Conservation (phyloP, 1,284 basidiomycete species). For the Cystobasidium pallidum region DNA sequence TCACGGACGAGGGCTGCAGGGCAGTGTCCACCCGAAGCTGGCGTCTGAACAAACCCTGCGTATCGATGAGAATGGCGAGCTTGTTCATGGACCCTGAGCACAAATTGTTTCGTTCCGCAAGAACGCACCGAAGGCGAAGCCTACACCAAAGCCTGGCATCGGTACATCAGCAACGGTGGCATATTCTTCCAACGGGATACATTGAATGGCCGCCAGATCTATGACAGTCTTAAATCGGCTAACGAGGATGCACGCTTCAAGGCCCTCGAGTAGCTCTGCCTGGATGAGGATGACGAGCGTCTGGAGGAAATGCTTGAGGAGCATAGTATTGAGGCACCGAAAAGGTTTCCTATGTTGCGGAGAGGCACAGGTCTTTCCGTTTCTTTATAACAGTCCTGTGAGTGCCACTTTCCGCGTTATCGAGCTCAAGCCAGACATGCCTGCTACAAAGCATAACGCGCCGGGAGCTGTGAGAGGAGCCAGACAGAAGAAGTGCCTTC, state of each 20-base stretch:
- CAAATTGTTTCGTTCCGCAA: no score
- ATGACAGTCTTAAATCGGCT: neutral
- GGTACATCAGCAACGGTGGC: conserved; percentile 3
- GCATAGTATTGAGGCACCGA: neutral
- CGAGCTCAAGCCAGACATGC: neutral
- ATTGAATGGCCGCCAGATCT: neutral
- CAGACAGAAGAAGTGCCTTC: neutral
- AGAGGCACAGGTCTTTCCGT: neutral
- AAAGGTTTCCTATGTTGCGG: neutral
- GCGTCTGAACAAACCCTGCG: no score
- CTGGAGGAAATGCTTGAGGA: neutral
- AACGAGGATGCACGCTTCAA: neutral
- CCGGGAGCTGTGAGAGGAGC: no score
- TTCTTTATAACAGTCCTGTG: neutral
- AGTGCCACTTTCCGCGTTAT: neutral
- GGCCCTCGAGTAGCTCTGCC: neutral
- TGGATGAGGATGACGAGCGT: neutral
- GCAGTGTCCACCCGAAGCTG: no score
- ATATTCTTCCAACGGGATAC: neutral
- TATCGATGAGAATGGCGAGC: no score
- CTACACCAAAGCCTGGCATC: no score
- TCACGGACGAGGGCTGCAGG: no score
- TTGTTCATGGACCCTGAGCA: no score
- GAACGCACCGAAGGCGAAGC: no score
- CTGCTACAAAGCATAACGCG: neutral